A percentile compares a stretch with the other conserved stretches of the same genome.
Conservation (phyloP, 2,329 filamentous ascomycete species). For the Trichothecium roseum region DNA sequence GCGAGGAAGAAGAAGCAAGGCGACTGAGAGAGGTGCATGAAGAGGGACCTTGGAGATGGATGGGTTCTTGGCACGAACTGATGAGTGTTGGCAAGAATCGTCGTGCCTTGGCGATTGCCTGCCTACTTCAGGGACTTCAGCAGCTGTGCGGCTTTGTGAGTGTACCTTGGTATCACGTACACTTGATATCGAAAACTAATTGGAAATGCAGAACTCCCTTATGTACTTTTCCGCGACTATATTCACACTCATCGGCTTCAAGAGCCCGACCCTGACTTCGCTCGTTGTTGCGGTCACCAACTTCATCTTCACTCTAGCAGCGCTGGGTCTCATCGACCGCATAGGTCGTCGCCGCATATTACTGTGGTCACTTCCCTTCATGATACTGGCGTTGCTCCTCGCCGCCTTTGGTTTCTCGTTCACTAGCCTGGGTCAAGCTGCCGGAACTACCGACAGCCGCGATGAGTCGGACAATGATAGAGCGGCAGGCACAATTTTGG, state of each 20-base stretch:
- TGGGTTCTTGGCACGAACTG: slow-evolving; percentile 41
- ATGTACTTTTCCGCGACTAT: slow-evolving; percentile 90
- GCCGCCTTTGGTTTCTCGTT: slow-evolving; percentile 65
- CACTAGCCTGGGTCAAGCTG: slow-evolving; percentile 34
- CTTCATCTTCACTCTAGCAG: slow-evolving; percentile 67
- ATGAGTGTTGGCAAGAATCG: slow-evolving; percentile 52
- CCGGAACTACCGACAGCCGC: slow-evolving; percentile 6
- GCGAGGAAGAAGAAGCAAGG: slow-evolving; percentile 52
- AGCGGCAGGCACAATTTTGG: slow-evolving; percentile 52
- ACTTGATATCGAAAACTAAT: not conserved
- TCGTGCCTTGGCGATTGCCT: slow-evolving; percentile 73
- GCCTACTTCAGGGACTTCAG: slow-evolving; percentile 76
- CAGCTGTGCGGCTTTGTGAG: slow-evolving; percentile 76
- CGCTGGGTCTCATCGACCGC: slow-evolving; percentile 66
- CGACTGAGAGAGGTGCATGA: slow-evolving; percentile 19
- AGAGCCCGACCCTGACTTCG: slow-evolving; percentile 68
- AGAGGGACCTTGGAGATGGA: slow-evolving; percentile 20
- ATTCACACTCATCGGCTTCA: slow-evolving; percentile 67
- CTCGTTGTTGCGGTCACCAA: slow-evolving; percentile 76
- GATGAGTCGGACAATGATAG: slow-evolving; percentile 7
- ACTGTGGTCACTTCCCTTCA: slow-evolving; percentile 73
- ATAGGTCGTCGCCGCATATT: slow-evolving; percentile 73
- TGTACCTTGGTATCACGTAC: not conserved
- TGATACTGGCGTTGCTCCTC: slow-evolving; percentile 62
- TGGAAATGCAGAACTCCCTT: slow-evolving; percentile 55